These are phyloP conservation scores for Pisolithus tinctorius DNA, from an alignment of 768 basidiomycete species.

Conservation along the genomic window DNA sequence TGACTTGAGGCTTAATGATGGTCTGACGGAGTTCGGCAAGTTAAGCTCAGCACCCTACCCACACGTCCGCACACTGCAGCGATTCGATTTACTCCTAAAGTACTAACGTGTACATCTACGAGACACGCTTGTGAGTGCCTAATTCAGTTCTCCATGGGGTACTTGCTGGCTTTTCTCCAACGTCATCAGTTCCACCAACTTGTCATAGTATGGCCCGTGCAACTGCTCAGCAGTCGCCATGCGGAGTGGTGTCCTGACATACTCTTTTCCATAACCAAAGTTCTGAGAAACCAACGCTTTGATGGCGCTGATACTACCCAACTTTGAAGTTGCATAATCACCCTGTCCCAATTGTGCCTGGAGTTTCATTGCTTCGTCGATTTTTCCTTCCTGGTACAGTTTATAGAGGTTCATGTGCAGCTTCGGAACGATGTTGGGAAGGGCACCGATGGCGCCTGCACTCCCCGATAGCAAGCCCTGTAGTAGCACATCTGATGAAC, in stretches of 20 bases:
- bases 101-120: no score
- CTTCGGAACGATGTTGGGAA: conserved; percentile 57
- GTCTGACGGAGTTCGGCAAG: no score
- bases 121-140: no score
- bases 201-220: conserved; percentile 32
- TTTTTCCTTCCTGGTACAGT: conserved; percentile 45
- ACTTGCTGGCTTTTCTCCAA: conserved; percentile 30
- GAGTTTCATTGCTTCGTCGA: conserved; percentile 52
- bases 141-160: no score
- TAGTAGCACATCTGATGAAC: conserved; percentile 64
- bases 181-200: conserved; percentile 39
- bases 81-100: no score
- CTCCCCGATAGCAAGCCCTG: conserved; percentile 56
- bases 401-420: conserved; percentile 44
- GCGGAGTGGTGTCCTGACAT: conserved; percentile 46
- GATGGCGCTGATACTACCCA: conserved; percentile 63
- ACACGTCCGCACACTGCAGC: no score
- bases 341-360: conserved; percentile 59
- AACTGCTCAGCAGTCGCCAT: conserved; percentile 32
- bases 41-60: no score
- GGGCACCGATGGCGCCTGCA: conserved; percentile 60
- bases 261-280: conserved; percentile 54
- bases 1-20: no score
- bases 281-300: conserved; percentile 56
- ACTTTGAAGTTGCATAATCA: conserved; percentile 56